These are phyloP conservation scores for Zizania latifolia DNA, from an alignment of 176 grass and related monocot genomes.

Conservation along the genomic window DNA sequence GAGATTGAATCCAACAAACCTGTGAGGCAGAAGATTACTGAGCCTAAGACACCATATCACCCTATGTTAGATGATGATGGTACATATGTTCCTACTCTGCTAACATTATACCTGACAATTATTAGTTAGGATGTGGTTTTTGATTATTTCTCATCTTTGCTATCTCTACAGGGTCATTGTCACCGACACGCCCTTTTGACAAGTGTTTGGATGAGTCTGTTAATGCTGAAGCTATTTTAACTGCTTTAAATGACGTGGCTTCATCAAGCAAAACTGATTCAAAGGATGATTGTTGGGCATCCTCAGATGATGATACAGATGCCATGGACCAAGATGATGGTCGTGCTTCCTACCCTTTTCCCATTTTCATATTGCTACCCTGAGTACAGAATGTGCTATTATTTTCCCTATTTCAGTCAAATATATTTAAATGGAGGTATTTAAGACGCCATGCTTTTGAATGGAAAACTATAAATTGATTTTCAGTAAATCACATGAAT, in stretches of 20 bases:
- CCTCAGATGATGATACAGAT: conserved; percentile 75
- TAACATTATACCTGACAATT: not conserved
- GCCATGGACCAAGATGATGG: conserved; percentile 76
- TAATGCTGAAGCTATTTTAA: conserved; percentile 67
- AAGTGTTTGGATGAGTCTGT: conserved; percentile 80
- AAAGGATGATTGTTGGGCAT: conserved; percentile 60
- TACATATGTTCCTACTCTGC: conserved; percentile 33
- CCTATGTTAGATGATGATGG: conserved; percentile 94
- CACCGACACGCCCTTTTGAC: conserved; percentile 63
- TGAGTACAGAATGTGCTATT: not conserved
- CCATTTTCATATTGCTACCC: not conserved
- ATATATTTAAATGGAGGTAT: not conserved
- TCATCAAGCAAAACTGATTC: conserved; percentile 58
- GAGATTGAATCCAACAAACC: conserved; percentile 98
- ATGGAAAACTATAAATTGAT: not conserved
- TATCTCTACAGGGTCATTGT: conserved; percentile 38
- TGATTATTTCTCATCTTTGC: conserved; percentile 5
- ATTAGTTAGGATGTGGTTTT: conserved; percentile 1
- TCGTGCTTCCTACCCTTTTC: conserved; percentile 30
- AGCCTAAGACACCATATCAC: conserved; percentile 95
- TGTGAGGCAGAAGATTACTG: conserved; percentile 93
- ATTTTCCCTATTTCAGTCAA: not conserved
- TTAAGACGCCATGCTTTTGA: not conserved
- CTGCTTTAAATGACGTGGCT: conserved; percentile 76
- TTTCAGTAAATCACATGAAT: not conserved